A percentile compares a stretch with the other conserved stretches of the same genome.
Evolutionary conservation across 2,329 filamentous ascomycete species (phyloP).

Genomic region (Alternaria atra): DNA sequence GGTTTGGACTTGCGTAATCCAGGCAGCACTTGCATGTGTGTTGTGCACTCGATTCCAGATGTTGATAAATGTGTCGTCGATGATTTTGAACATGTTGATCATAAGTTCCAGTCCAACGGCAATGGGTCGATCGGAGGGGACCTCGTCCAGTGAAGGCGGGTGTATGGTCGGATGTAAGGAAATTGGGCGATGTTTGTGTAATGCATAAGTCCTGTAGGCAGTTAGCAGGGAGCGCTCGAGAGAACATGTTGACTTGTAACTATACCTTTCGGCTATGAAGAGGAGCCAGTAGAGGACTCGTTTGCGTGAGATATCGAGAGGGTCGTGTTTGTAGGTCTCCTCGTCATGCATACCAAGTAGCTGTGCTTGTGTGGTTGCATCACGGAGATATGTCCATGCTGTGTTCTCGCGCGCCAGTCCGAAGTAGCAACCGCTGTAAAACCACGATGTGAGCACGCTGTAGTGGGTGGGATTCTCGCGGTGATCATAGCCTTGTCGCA

Average conservation of each 20-base stretch:
- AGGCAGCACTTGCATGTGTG: conserved; percentile 56
- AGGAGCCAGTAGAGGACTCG: conserved; percentile 70
- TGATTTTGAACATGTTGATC: conserved; percentile 68
- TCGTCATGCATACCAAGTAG: conserved; percentile 68
- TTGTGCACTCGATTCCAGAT: conserved; percentile 68
- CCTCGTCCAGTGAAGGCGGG: conserved; percentile 60
- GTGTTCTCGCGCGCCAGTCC: conserved; percentile 69
- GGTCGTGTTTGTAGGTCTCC: conserved; percentile 60
- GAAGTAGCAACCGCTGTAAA: conserved; percentile 68
- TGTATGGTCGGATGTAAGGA: conserved; percentile 68
- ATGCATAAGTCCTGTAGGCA: conserved; percentile 65
- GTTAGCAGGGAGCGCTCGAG: conserved; percentile 9
- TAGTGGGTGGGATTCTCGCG: conserved; percentile 64
- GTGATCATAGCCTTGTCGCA: conserved; percentile 66
- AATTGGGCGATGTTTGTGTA: conserved; percentile 70
- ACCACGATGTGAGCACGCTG: conserved; percentile 70
- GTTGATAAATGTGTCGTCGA: conserved; percentile 70
- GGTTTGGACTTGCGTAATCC: conserved; percentile 59
- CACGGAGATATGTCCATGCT: conserved; percentile 69
- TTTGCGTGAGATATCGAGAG: conserved; percentile 63
- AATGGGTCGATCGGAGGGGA: conserved; percentile 64
- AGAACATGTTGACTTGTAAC: neutral
- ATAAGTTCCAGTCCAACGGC: conserved; percentile 68
- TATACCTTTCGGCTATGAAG: conserved; percentile 68
- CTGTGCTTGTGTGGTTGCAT: conserved; percentile 68